Evolutionary conservation across 352 stramenopile genomes (phyloP), one percentile per base, ranked within the genome.

Genomic region (Phytophthora cajani): DNA sequence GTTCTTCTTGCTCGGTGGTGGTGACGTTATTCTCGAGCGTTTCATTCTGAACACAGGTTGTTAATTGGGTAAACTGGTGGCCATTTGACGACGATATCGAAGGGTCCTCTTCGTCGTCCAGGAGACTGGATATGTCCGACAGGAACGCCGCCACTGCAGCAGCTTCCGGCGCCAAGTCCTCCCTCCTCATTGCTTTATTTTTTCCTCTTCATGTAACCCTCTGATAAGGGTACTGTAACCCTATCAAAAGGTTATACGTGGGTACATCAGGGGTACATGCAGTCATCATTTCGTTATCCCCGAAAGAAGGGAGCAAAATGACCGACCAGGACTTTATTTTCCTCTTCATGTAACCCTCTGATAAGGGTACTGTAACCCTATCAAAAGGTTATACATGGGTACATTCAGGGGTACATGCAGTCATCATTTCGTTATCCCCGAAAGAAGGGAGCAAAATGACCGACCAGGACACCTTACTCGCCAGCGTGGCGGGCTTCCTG

Each of bases 101-200:
- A 55, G 17, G 17, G 11, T 50, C 64, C 33, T 23, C 44, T 46
- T 70, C 62, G 27, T 70, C 61, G 16, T 70, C 62, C 17, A 70
- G 10, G 12, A 74, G 70, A 14, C n/a, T 27, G 5, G 67, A 64
- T 11, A 74, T 62, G 38, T 74, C 67, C 23, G 54, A 58, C 60
- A 74, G 60, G 61, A 74, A 74, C 10, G 67, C 67, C 10, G 67
- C 67, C 19, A 74, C 67, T 7, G 55, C 60, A 12, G 61, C 53
- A 0, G 46, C 52, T 38, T 69, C 66, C 4, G 60, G 42, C 40
- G 27, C n/a, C 19, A 67, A 27, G 6, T 67, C 57, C 23, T 50
- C 59, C 19, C 23, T 57, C 32, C 25, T 50, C 33, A 58, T 63
- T 33, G 30, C 30, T 33, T 33, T n/a, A n/a, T 32, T 32, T 8